These are phyloP conservation scores for Lachnellula willkommii DNA, from an alignment of 2,329 filamentous ascomycete species.

Conservation along the genomic window DNA sequence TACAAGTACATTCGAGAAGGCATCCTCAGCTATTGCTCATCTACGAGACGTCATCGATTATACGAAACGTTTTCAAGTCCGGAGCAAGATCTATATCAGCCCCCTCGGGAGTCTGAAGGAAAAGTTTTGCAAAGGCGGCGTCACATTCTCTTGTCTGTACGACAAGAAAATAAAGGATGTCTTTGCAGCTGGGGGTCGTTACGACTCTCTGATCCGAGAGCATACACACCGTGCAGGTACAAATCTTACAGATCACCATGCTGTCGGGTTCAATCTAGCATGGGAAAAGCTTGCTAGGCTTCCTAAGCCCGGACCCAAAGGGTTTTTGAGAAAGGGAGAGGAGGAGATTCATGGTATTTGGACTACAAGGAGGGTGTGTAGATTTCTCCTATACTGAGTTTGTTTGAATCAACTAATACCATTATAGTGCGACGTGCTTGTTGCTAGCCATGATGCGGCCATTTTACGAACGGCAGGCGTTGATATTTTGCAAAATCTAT, in stretches of 20 bases:
- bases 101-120: conserved; percentile 87
- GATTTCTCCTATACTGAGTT: conserved; percentile 4
- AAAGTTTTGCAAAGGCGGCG: conserved; percentile 77
- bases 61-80: conserved; percentile 67
- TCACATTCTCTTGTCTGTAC: conserved; percentile 86
- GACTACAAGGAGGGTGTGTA: conserved; percentile 56
- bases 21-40: conserved; percentile 71
- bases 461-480: conserved; percentile 72
- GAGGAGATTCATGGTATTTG: conserved; percentile 58
- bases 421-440: conserved; percentile 73
- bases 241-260: conserved; percentile 63
- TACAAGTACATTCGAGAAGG: conserved; percentile 65
- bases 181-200: conserved; percentile 88
- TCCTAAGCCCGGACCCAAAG: conserved; percentile 46
- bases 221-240: conserved; percentile 66
- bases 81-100: conserved; percentile 74
- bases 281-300: conserved; percentile 66
- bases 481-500: conserved; percentile 71
- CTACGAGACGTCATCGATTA: conserved; percentile 74
- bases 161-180: conserved; percentile 80
- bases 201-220: conserved; percentile 82
- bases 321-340: conserved; percentile 65
- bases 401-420: conserved; percentile 4
- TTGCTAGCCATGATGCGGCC: conserved; percentile 78
- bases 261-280: conserved; percentile 85